Percentiles rank a stretch among this genome's conserved stretches.
These are phyloP conservation scores for Gossypium gossypioides DNA, from an alignment of 441 rosid genomes.

Conservation along the genomic window DNA sequence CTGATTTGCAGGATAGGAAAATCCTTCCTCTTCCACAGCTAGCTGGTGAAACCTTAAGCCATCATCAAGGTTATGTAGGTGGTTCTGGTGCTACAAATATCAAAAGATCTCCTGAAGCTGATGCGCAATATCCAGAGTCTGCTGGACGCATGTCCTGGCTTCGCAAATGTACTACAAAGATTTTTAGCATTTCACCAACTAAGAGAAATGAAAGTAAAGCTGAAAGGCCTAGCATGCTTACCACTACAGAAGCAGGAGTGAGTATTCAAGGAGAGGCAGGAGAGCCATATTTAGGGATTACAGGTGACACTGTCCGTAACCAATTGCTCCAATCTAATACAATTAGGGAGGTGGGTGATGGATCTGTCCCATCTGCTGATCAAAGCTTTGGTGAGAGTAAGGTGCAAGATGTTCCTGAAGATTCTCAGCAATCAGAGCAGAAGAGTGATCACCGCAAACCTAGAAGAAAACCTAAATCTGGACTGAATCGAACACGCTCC, in stretches of 20 bases:
- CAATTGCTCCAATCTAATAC: slow-evolving; percentile 28
- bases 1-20: slow-evolving; percentile 35
- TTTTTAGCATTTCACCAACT: slow-evolving; percentile 53
- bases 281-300: slow-evolving; percentile 18
- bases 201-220: slow-evolving; percentile 30
- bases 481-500: slow-evolving; percentile 36
- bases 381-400: slow-evolving; percentile 43
- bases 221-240: slow-evolving; percentile 11
- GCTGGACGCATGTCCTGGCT: slow-evolving; percentile 48
- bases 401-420: slow-evolving; percentile 37
- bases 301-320: slow-evolving; percentile 19
- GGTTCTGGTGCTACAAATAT: slow-evolving; percentile 24
- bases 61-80: slow-evolving; percentile 23
- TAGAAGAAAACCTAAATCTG: slow-evolving; percentile 43
- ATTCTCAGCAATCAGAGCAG: slow-evolving; percentile 47
- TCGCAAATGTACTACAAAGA: slow-evolving; percentile 48
- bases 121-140: slow-evolving; percentile 33
- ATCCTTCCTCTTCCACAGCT: slow-evolving; percentile 23
- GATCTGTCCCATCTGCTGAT: slow-evolving; percentile 41
- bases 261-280: slow-evolving; percentile 26
- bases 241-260: slow-evolving; percentile 19
- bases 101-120: slow-evolving; percentile 27
- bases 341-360: slow-evolving; percentile 25
- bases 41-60: slow-evolving; percentile 27
- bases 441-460: slow-evolving; percentile 31